A percentile compares a stretch with the other conserved stretches of the same genome.
These are phyloP conservation scores for Leptodontidium sp. DNA, from an alignment of 2,329 filamentous ascomycete species.

Conservation along the genomic window DNA sequence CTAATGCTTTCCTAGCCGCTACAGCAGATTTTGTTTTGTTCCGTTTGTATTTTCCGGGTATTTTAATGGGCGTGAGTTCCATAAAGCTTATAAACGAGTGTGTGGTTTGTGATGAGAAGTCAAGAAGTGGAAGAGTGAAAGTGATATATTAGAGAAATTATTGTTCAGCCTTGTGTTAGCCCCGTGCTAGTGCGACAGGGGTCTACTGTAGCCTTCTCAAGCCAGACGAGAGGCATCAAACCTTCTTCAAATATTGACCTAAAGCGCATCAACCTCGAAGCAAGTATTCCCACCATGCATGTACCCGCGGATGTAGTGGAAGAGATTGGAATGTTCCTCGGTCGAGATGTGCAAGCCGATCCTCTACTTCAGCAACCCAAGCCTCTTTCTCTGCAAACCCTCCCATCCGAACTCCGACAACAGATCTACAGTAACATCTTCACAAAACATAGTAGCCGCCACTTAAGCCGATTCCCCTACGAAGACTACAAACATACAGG, in stretches of 20 bases:
- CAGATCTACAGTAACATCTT: slow-evolving; percentile 35
- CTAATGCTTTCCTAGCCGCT: slow-evolving; percentile 37
- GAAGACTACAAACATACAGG: slow-evolving; percentile 2
- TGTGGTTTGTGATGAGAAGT: not conserved
- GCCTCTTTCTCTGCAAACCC: slow-evolving; percentile 14
- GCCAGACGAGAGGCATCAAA: not conserved
- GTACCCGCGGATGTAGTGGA: not conserved
- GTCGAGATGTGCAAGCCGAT: not conserved
- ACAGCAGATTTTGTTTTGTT: slow-evolving; percentile 37
- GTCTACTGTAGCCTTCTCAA: slow-evolving; percentile 8
- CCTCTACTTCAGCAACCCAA: not conserved
- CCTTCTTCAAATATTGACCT: not conserved
- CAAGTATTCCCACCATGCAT: not conserved
- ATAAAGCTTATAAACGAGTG: slow-evolving; percentile 24
- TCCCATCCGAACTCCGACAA: slow-evolving; percentile 34
- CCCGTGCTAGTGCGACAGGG: not conserved
- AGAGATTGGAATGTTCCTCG: no score
- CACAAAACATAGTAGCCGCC: not conserved
- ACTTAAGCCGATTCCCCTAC: not conserved
- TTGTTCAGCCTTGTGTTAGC: slow-evolving; percentile 24
- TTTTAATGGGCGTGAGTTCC: slow-evolving; percentile 44
- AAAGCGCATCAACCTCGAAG: not conserved
- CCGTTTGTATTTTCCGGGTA: slow-evolving; percentile 43
- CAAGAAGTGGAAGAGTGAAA: not conserved
- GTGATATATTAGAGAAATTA: not conserved